Evolutionary conservation across 495 filamentous ascomycete genomes (phyloP).

Genomic region (Penicillium coffeae): DNA sequence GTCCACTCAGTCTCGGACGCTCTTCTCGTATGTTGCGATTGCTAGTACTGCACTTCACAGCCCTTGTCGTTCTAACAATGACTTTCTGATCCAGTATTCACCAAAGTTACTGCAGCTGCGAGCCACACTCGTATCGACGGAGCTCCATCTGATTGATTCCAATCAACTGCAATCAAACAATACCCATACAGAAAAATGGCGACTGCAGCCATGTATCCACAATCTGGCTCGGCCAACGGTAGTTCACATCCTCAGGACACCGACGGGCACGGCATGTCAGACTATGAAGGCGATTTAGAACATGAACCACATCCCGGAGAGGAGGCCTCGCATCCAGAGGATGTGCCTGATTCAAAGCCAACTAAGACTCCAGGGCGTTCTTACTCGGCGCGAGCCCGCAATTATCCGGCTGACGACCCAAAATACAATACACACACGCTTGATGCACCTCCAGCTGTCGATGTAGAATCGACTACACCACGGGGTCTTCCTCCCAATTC

Average conservation of each 20-base stretch:
- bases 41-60: not conserved
- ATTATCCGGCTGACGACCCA: constrained; percentile 4
- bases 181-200: constrained; percentile 20
- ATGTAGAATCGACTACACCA: constrained; percentile 23
- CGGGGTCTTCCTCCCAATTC: constrained; percentile 13
- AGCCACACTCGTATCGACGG: constrained; percentile 1
- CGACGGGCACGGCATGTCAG: constrained; percentile 4
- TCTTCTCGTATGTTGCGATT: constrained; percentile 6
- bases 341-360: constrained; percentile 3
- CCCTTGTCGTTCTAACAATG: constrained; percentile 4
- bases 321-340: not conserved
- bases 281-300: constrained; percentile 7
- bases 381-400: constrained; percentile 20
- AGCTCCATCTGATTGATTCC: not conserved
- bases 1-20: constrained; percentile 20
- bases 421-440: constrained; percentile 21
- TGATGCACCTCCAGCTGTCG: not conserved
- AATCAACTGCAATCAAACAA: not conserved
- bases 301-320: constrained; percentile 1
- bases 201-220: constrained; percentile 13
- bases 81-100: constrained; percentile 3
- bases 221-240: constrained; percentile 22
- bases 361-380: constrained; percentile 5
- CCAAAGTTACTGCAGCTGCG: constrained; percentile 4
- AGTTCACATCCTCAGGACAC: constrained; percentile 4